Base-by-base conservation (phyloP, 495 filamentous ascomycete species). In the Letharia lupina region DNA sequence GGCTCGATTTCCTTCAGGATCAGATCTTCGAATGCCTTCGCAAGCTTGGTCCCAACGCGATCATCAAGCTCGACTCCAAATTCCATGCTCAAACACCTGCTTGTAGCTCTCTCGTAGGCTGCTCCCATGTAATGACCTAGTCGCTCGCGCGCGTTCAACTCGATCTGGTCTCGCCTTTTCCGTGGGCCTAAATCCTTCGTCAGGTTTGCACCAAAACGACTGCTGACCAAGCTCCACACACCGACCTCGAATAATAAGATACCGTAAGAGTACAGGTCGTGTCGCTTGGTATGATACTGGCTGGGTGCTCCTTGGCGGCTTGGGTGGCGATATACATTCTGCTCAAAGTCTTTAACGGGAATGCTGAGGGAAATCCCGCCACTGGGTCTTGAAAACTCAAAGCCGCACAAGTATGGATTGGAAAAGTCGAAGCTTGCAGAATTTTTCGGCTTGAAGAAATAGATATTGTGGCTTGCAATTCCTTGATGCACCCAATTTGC, bases 401-500 rank as follows among this genome's bases (percentile, higher is more conserved):
- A 62, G 37, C 60, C 60, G 41, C 37, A 62, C 18, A 62, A 42
- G 60, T 41, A 45, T 13, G 60, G 60, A 9, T 62, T 45, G 12
- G 60, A 62, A 35, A 40, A 62, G 37, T 45, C 37, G 60, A 62
- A 45, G n/a, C 44, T 42, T 40, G 20, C 8, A 5, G 37, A 18
- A 1, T 45, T 18, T 42, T 18, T 42, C n/a, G 13, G 44, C 28
- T 62, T 62, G 15, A 40, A 31, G 28, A 45, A 62, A 62, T 62
- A 44, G 60, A 62, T 62, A 20, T 62, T 62, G 28, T 62, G 60
- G 28, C 37, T 41, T 28, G 28, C 20, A 28, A 62, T 23, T 20
- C 60, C 60, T 62, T 62, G 60, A 62, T 62, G 37, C 31, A 62
- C 60, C 60, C 60, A 62, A 31, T 62, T 62, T 31, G 60, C 60